Percentiles rank a stretch among this genome's conserved stretches.
phyloP scores from a whole-genome alignment of 768 basidiomycete genomes.

The Porphyrellus cyaneotinctus region DNA sequence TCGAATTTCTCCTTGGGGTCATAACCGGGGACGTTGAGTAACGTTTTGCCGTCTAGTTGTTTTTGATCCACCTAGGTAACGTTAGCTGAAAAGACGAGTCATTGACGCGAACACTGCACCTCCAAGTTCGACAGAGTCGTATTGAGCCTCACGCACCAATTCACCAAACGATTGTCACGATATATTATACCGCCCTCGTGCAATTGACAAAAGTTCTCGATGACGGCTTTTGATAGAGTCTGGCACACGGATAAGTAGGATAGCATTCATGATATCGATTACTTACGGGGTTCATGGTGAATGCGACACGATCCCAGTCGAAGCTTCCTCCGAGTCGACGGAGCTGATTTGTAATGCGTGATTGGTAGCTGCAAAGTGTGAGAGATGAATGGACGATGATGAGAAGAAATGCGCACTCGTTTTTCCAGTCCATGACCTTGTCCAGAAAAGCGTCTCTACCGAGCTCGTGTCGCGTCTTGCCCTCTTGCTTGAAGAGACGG shows the following conservation, averaged over 20 bases:
- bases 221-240: slow-evolving; percentile 80
- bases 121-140: slow-evolving; percentile 98
- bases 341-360: slow-evolving; percentile 87
- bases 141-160: slow-evolving; percentile 96
- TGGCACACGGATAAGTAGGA: slow-evolving; percentile 24
- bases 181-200: slow-evolving; percentile 92
- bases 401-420: slow-evolving; percentile 63
- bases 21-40: slow-evolving; percentile 91
- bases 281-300: slow-evolving; percentile 88
- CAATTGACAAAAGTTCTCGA: slow-evolving; percentile 85
- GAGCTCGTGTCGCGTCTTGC: slow-evolving; percentile 87
- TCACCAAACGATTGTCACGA: slow-evolving; percentile 93
- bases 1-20: slow-evolving; percentile 94
- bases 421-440: slow-evolving; percentile 95
- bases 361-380: slow-evolving; percentile 66
- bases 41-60: slow-evolving; percentile 75
- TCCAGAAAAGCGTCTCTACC: slow-evolving; percentile 89
- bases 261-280: neutral
- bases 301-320: slow-evolving; percentile 92
- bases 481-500: slow-evolving; percentile 76
- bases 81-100: neutral
- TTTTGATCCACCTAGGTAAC: slow-evolving; percentile 81
- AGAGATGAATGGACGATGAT: neutral
- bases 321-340: slow-evolving; percentile 87
- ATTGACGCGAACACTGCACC: slow-evolving; percentile 39